Percentiles rank a stretch among this genome's conserved stretches.
phyloP scores from a whole-genome alignment of 495 filamentous ascomycete genomes.

The Podospora australis region DNA sequence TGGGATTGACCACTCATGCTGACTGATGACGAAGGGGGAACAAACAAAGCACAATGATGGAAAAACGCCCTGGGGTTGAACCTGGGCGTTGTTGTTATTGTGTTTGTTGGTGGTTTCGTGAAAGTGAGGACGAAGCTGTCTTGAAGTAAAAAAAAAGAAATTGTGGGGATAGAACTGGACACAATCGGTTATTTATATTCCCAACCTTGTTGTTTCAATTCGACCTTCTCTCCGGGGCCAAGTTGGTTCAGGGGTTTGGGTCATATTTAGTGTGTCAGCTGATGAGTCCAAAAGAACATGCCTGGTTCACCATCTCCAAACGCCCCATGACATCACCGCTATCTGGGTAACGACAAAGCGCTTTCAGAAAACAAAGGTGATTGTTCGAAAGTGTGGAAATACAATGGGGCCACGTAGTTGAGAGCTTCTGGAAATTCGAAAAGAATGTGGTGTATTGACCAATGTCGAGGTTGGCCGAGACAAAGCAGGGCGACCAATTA shows the following conservation, averaged over 20 bases:
- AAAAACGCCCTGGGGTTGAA: neutral
- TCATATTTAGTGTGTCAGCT: constrained; percentile 3
- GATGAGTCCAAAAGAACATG: neutral
- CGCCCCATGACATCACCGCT: neutral
- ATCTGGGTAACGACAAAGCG: no score
- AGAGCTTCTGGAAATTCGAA: no score
- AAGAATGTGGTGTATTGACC: no score
- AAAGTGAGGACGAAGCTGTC: neutral
- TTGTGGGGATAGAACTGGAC: no score
- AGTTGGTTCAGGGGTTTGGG: neutral
- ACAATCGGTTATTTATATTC: neutral
- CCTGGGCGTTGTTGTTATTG: neutral
- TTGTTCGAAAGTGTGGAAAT: no score
- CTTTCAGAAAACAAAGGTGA: no score
- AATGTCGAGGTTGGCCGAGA: no score
- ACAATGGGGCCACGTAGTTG: no score
- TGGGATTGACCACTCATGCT: neutral
- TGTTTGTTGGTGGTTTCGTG: neutral
- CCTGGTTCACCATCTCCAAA: neutral
- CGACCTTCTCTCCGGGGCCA: neutral
- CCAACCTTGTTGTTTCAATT: neutral
- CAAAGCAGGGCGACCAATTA: no score
- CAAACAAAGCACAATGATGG: no score
- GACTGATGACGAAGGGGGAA: no score
- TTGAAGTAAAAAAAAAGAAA: neutral